These are phyloP conservation scores for Eutrema heterophyllum DNA, from an alignment of 345 rosid genomes.

Conservation along the genomic window DNA sequence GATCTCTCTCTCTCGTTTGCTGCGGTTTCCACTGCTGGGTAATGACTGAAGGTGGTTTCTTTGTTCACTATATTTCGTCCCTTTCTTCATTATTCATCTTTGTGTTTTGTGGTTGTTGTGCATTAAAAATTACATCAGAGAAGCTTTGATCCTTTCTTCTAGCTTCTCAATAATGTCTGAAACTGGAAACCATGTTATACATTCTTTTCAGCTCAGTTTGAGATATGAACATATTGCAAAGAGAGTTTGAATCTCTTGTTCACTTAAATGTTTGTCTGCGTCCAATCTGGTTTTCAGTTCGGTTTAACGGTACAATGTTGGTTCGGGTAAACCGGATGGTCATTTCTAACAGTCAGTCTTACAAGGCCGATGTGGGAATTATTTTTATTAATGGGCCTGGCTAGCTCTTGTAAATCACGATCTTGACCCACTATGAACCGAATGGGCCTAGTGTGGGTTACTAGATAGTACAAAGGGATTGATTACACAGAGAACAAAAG, in stretches of 20 bases:
- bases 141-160: constrained; percentile 16
- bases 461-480: neutral
- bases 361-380: neutral
- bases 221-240: neutral
- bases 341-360: neutral
- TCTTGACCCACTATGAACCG: neutral
- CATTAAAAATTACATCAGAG: constrained; percentile 11
- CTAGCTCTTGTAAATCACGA: neutral
- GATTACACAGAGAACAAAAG: constrained; percentile 16
- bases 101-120: constrained; percentile 23
- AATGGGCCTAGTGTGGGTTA: neutral
- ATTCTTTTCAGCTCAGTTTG: constrained; percentile 18
- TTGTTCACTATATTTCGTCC: neutral
- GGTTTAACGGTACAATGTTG: neutral
- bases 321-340: neutral
- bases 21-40: neutral
- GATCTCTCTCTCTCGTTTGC: constrained; percentile 4
- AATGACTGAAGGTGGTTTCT: neutral
- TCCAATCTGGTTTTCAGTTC: neutral
- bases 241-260: neutral
- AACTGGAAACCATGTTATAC: constrained; percentile 7
- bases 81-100: neutral
- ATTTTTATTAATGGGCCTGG: neutral
- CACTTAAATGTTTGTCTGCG: neutral
- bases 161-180: constrained; percentile 33